Base-by-base conservation (phyloP, 1,284 basidiomycete genomes). In the Amylostereum chailletii region DNA sequence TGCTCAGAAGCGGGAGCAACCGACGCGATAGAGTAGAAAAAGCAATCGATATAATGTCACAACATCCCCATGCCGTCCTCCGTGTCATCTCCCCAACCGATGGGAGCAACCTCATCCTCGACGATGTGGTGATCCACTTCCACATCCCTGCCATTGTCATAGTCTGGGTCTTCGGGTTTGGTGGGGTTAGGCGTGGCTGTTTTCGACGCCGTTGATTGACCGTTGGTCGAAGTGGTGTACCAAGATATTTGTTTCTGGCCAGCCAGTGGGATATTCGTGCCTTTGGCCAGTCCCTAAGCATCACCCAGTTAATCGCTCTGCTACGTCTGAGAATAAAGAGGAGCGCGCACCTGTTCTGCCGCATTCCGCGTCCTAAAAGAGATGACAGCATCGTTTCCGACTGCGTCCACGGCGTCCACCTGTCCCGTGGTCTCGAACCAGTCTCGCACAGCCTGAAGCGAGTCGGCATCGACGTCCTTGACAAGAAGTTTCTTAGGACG, bases 351-450 rank as follows among this genome's bases (percentile, higher is more conserved):
- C 74, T 85, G 83, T 63, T 90, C 87, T n/a, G 88, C 87, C 29
- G 74, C 82, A 37, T 71, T 68, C 51, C 87, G 77, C 44, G 75
- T 80, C 58, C 72, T 78, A 73, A 90, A 90, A 34, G 75, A 59
- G 10, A 87, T 81, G 5, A 87, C 56, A 27, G 83, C 60, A 53
- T 79, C 80, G 49, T 67, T 62, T 27, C 77, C 78, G 8, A 66
- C 58, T 34, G 62, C 61, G 41, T 83, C 76, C 30, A 86, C 63
- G 2, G 77, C 74, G 30, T 89, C 86, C 46, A 88, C 60, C 56
- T 83, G 83, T 9, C 83, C 83, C 2, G 75, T 74, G 27, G 77
- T 74, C 84, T 90, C 86, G 63, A 86, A 94, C 83, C 90, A 94
- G 55, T 87, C 81, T 54, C 78, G 79, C 48, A 92, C 72, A 29